Base-by-base conservation (phyloP, 345 rosid genomes). In the Populus alba region DNA sequence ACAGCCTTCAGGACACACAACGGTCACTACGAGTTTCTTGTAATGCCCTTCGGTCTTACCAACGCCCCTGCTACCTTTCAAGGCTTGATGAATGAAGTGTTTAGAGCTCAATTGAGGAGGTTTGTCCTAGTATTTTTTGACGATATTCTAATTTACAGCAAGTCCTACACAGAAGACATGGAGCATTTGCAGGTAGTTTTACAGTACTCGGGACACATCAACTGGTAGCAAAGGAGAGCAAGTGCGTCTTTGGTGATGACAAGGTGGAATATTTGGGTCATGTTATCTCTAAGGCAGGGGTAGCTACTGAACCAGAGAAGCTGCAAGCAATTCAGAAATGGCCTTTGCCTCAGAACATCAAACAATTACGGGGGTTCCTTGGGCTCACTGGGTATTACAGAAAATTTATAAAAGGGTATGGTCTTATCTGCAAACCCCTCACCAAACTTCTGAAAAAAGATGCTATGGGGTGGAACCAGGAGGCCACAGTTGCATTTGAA, bases 381-480 rank as follows among this genome's bases (percentile, higher is more conserved):
- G 25, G 51, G 11, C 11, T 71, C 5, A 5, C 6, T 0, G 2
- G 74, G 10, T 47, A 71, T 4, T 71, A 47, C 1, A 33, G 8
- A 17, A 43, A 23, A 4, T 47, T 71, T 22, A 18, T 71, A 8
- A 17, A 41, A 22, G n/a, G 27, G 5, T 43, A 71, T 17, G 62
- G 59, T 3, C 1, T 5, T 8, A 71, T 71, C 12, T 12, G 23
- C 29, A 7, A 8, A 1, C 37, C 39, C 7, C n/a, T 47, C 5
- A 47, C 62, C 1, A 0, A 25, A 5, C 7, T 71, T 10, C 37
- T 71, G 0, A 71, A 49, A n/a, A 16, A 43, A 7, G 38, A 29
- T 27, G 4, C 2, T 12, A 23, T 71, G 20, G 7, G 4, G 5
- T 47, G 3, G 15, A 5, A 6, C 12, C 0, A 2, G 0, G 0